These are phyloP conservation scores for Exophiala sideris DNA, from an alignment of 2,329 filamentous ascomycete genomes.

Conservation along the genomic window DNA sequence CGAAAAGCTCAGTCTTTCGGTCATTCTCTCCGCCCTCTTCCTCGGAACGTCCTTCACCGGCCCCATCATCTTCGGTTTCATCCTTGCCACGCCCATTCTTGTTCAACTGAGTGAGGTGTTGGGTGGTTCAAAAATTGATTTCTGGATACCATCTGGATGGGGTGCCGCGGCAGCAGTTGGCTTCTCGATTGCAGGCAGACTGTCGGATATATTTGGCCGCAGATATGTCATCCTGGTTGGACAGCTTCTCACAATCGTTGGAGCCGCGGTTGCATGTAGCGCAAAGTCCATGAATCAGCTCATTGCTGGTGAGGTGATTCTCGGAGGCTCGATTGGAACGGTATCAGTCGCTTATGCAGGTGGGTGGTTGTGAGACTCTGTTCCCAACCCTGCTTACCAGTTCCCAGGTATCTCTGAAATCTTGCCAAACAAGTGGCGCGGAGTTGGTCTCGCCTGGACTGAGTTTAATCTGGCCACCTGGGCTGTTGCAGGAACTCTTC, in stretches of 20 bases:
- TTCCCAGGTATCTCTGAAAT: constrained; percentile 19
- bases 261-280: constrained; percentile 18
- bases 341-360: constrained; percentile 20
- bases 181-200: constrained; percentile 18
- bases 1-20: constrained; percentile 19
- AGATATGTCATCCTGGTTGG: constrained; percentile 23
- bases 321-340: constrained; percentile 19
- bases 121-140: constrained; percentile 18
- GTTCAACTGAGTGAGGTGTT: constrained; percentile 20
- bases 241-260: constrained; percentile 18
- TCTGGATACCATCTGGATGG: constrained; percentile 22
- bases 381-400: background rate
- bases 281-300: constrained; percentile 21
- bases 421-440: constrained; percentile 21
- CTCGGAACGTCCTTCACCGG: constrained; percentile 21
- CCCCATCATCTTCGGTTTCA: constrained; percentile 22
- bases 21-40: constrained; percentile 21
- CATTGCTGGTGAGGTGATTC: constrained; percentile 21
- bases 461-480: constrained; percentile 22
- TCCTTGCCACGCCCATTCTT: constrained; percentile 18
- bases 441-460: constrained; percentile 20
- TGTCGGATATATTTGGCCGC: constrained; percentile 22
- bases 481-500: constrained; percentile 18
- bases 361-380: constrained; percentile 1
- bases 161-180: constrained; percentile 18